phyloP scores from a whole-genome alignment of 225 moss, liverwort and hornwort species.

The Lunularia cruciata region DNA sequence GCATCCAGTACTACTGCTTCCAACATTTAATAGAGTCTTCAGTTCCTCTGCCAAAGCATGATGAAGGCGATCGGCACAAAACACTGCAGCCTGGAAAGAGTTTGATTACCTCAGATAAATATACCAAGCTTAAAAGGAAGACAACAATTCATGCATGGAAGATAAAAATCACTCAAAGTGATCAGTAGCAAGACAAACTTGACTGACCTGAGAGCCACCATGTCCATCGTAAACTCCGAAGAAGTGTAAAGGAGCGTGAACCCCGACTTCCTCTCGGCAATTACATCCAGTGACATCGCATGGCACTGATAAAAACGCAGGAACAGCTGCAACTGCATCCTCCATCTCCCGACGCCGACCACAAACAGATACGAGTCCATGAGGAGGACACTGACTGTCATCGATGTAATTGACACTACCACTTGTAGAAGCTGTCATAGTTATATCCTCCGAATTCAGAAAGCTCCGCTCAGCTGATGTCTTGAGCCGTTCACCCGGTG shows the following conservation, averaged over 20 bases:
- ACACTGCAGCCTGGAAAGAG: conserved; percentile 64
- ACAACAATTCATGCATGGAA: too few species aligned
- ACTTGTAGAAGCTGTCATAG: neutral
- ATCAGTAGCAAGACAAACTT: neutral
- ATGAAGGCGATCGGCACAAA: conserved; percentile 83
- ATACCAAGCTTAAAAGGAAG: too few species aligned
- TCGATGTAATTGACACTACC: conserved; percentile 6
- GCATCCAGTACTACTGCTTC: conserved; percentile 20
- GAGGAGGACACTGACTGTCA: conserved; percentile 32
- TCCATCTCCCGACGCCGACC: conserved; percentile 52
- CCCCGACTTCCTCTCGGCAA: conserved; percentile 29
- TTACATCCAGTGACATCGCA: conserved; percentile 47
- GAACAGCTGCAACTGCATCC: conserved; percentile 43
- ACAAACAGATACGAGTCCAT: conserved; percentile 45
- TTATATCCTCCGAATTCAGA: neutral
- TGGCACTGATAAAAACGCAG: conserved; percentile 56
- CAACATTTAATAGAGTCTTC: conserved; percentile 40
- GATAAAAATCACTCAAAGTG: neutral
- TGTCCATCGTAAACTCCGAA: conserved; percentile 96
- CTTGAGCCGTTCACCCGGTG: neutral
- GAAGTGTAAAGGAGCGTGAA: conserved; percentile 51
- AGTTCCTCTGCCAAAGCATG: conserved; percentile 72
- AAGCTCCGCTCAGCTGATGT: conserved; percentile 8
- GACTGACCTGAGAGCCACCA: conserved; percentile 80
- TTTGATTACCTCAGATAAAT: too few species aligned